Base-by-base conservation (phyloP, 345 rosid genomes). In the Murraya paniculata region DNA sequence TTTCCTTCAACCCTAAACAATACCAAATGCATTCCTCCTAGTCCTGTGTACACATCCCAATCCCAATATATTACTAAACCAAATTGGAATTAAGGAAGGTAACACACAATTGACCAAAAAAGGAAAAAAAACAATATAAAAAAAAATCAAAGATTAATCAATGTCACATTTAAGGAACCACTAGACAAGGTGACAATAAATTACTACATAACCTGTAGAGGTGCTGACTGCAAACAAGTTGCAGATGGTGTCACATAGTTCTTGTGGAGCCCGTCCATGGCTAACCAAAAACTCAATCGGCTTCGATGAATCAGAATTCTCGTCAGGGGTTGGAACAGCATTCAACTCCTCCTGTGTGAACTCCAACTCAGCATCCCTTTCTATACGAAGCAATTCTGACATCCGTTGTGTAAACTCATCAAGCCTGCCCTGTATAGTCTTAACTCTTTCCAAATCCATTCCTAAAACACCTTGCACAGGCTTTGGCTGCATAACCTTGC, bases 211-310 rank as follows among this genome's bases (percentile, higher is more conserved):
- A 95, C 98, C 99, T 87, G 89, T 92, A 60, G 92, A 93, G 56
- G 96, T 91, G 87, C 92, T 93, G 81, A 89, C 92, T 72, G 93
- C 98, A 80, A 80, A 84, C 85, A 95, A 82, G 79, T 95, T 95
- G 90, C 99, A 95, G 75, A 95, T 92, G 59, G 98, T 95, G 85
- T 95, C 99, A 59, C 99, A 95, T 75, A 93, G 91, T 86, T 95
- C 99, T 85, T 95, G 98, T 38, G 91, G 98, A 70, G 91, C 92
- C 82, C 87, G 93, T 77, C 96, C 97, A 61, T 93, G 99, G 84
- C 92, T 93, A 83, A 95, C 99, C 86, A 95, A 87, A 91, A 90
- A 95, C 86, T 95, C 99, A 77, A 87, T 92, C 6, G 97, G 99
- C 71, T 89, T 93, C 4, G 89, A 84, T 27, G 89, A 73, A 70